Evolutionary conservation across 495 filamentous ascomycete species (phyloP), one percentile per base, ranked within the genome.

Genomic region (Penicillium longicatenatum): DNA sequence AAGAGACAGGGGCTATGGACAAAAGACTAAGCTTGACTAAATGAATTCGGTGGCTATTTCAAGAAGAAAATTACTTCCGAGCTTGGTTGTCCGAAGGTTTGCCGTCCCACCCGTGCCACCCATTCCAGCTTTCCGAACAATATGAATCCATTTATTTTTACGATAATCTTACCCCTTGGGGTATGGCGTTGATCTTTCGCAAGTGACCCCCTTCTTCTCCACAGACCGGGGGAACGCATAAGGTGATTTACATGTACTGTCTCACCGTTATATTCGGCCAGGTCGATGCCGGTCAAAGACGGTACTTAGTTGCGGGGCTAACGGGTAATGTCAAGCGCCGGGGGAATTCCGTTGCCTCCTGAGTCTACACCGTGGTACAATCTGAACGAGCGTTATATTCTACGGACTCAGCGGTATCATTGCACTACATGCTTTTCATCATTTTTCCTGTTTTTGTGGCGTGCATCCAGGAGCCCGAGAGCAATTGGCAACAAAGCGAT

Each of bases 91-190:
- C 50, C 52, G 48, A 50, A 30, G 39, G 57, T 52, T 46, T 61
- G 54, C 64, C 60, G 60, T 54, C 54, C 57, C 64, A 66, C 57
- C 60, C 52, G 60, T 61, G 50, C 55, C 55, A 62, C 29, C 46
- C 29, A 31, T 52, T 52, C 58, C 21, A 46, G n/a, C 17, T 19
- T 30, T 48, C n/a, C 45, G 44, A n/a, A 8, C 5, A 41, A 35
- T 29, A 31, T 17, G 20, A 53, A 42, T 53, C 16, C 30, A 47
- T 30, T 46, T 53, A 24, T 37, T 24, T 58, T 29, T 37, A 39
- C 49, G 14, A 47, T 22, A 44, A 55, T 55, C 51, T 46, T 50
- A 44, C 47, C 58, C 52, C 52, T 50, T 45, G 52, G 47, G 50
- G 19, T 20, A 22, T 19, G 26, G 29, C 45, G 12, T 14, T 49